Base-by-base conservation (phyloP, 768 basidiomycete genomes). In the Brasilioporus rufonigricans region DNA sequence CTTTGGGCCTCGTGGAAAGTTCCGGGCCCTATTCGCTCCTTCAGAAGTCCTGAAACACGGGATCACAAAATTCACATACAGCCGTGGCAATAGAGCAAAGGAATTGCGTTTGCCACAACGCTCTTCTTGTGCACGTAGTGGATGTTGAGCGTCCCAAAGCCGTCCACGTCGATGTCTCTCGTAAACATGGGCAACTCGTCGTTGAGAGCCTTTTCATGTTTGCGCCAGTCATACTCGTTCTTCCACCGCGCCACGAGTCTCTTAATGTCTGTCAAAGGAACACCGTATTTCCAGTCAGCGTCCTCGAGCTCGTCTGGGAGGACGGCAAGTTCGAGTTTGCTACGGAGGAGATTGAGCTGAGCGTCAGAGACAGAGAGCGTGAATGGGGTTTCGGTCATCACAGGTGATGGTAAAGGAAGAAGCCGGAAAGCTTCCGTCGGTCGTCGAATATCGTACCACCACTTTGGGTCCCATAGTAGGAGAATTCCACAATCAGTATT, bases 41-140 rank as follows among this genome's bases (percentile, higher is more conserved):
- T 33, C n/a, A n/a, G 29, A 18, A 16, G 13, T 18, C n/a, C 38
- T 16, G 27, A 29, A 16, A 35, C 29, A 19, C 10, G 9, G 29
- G 14, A 2, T 23, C 32, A 44, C 3, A 47, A 44, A 16, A 1
- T 1, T 14, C 19, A 70, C 75, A 32, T 50, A 76, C 84, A 86
- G 38, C 85, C 85, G 52, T 86, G 84, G 13, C 84, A 75, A 57
- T 81, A 85, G 27, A 86, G 68, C 18, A 87, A 64, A 1, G 84
- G 83, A 29, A 86, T 80, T 0, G 84, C 83, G n/a, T 70, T 65
- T 1, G 56, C 56, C 0, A 71, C 58, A 9, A 56, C 52, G 60
- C 83, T 84, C 65, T 71, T 76, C 67, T 80, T 73, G 63, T 85
- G 83, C 9, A 85, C 74, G 49, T 82, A 86, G 57, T 87, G 83